Evolutionary conservation across 2,329 filamentous ascomycete species (phyloP).

Genomic region (Diplocarpon mali): DNA sequence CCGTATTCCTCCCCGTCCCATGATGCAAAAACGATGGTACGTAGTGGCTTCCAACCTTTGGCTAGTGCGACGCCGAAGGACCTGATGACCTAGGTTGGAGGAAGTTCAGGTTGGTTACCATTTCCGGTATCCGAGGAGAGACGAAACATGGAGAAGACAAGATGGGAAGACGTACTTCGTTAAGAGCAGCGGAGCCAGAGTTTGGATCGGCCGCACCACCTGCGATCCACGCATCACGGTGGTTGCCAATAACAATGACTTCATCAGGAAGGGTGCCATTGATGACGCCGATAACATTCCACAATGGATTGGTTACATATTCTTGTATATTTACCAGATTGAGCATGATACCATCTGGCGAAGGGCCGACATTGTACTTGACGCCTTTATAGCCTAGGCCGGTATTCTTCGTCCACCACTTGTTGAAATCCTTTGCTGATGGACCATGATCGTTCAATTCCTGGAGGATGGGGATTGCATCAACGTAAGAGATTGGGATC

Average conservation of each 20-base stretch:
- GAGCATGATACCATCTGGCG: conserved; percentile 54
- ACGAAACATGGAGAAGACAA: not conserved
- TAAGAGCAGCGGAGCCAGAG: conserved; percentile 67
- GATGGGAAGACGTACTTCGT: conserved; percentile 39
- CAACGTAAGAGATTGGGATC: conserved; percentile 77
- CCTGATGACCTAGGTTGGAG: conserved; percentile 39
- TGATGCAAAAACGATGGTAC: conserved; percentile 78
- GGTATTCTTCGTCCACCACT: conserved; percentile 52
- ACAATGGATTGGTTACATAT: conserved; percentile 70
- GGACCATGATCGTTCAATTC: conserved; percentile 84
- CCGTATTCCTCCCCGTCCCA: conserved; percentile 74
- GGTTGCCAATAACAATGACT: conserved; percentile 83
- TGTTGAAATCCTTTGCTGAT: conserved; percentile 59
- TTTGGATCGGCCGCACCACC: conserved; percentile 79
- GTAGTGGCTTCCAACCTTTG: conserved; percentile 70
- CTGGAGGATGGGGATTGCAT: conserved; percentile 79
- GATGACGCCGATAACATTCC: conserved; percentile 88
- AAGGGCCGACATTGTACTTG: conserved; percentile 58
- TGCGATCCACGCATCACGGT: conserved; percentile 81
- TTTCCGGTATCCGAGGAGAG: not conserved
- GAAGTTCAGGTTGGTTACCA: not conserved
- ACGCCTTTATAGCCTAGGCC: conserved; percentile 56
- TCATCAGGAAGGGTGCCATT: conserved; percentile 83
- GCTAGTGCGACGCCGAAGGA: conserved; percentile 62
- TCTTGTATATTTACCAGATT: conserved; percentile 72